Conservation (phyloP, 495 filamentous ascomycete genomes). For the Talaromyces ruber region DNA sequence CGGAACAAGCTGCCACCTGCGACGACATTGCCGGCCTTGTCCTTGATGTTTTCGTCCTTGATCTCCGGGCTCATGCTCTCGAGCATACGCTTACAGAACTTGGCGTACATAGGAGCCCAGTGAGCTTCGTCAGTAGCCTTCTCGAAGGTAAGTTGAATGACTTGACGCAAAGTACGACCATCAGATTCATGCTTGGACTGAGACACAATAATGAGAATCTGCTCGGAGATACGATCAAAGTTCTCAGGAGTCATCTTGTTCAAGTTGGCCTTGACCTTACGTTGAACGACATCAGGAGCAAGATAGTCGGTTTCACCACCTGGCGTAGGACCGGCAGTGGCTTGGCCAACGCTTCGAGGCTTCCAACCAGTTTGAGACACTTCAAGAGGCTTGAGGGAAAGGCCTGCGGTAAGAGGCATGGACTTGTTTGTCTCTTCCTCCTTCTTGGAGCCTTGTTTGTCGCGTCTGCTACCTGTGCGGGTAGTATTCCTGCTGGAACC, state of each 20-base stretch:
- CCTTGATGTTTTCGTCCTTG: conserved; percentile 83
- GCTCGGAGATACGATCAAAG: conserved; percentile 89
- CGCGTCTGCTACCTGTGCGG: conserved; percentile 52
- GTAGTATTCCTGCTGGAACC: conserved; percentile 42
- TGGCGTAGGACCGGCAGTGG: conserved; percentile 44
- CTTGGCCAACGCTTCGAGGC: conserved; percentile 57
- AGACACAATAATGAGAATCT: conserved; percentile 84
- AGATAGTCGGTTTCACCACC: conserved; percentile 50
- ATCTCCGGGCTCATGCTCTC: conserved; percentile 93
- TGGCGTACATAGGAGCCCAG: conserved; percentile 98
- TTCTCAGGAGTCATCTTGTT: conserved; percentile 99
- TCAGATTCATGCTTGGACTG: conserved; percentile 95
- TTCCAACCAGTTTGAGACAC: conserved; percentile 77
- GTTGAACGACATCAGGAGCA: conserved; percentile 88
- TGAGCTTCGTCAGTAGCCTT: conserved; percentile 98
- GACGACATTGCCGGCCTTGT: conserved; percentile 79
- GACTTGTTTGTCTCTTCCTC: conserved; percentile 62
- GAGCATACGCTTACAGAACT: conserved; percentile 96
- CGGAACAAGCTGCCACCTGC: conserved; percentile 90
- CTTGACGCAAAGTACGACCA: conserved; percentile 88
- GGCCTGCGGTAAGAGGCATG: conserved; percentile 80
- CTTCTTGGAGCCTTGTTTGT: conserved; percentile 45
- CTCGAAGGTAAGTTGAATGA: conserved; percentile 97
- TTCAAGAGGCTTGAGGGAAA: conserved; percentile 71
- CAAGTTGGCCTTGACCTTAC: conserved; percentile 94